Percentiles rank a stretch among this genome's conserved stretches.
Conservation (phyloP, 768 basidiomycete species). For the Gloeophyllum trabeum region DNA sequence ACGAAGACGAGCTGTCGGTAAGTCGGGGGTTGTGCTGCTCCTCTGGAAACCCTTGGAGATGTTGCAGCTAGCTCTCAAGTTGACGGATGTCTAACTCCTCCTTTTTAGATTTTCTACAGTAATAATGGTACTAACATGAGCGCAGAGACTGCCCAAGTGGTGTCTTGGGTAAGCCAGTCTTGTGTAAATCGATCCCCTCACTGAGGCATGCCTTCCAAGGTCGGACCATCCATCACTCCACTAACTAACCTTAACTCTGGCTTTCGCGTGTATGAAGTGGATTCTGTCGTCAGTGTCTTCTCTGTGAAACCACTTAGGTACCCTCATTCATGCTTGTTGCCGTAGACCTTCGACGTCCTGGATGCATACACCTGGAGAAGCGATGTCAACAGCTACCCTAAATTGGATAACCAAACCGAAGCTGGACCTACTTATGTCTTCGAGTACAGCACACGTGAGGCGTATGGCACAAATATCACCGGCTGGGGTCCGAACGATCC, state of each 20-base stretch:
- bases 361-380: slow-evolving; percentile 61
- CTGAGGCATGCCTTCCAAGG: slow-evolving; percentile 22
- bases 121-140: slow-evolving; percentile 58
- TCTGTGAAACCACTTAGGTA: not conserved
- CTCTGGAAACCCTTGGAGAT: not conserved
- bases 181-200: not conserved
- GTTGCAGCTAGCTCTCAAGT: not conserved
- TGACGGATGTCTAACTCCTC: no score
- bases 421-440: slow-evolving; percentile 48
- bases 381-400: slow-evolving; percentile 48
- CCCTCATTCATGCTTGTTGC: slow-evolving; percentile 1
- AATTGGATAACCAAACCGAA: slow-evolving; percentile 41
- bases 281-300: slow-evolving; percentile 40
- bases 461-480: slow-evolving; percentile 47
- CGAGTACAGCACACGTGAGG: slow-evolving; percentile 62
- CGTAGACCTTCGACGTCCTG: slow-evolving; percentile 64
- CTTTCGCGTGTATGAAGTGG: slow-evolving; percentile 64
- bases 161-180: slow-evolving; percentile 32
- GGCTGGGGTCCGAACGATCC: slow-evolving; percentile 61
- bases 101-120: slow-evolving; percentile 49
- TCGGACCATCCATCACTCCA: slow-evolving; percentile 61
- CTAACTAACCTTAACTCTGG: slow-evolving; percentile 67
- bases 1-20: slow-evolving; percentile 63
- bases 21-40: slow-evolving; percentile 8
- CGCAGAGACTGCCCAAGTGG: slow-evolving; percentile 41